Evolutionary conservation across 140 eudicot genomes (phyloP), one percentile per base, ranked within the genome.

Genomic region (Anethum foeniculum): DNA sequence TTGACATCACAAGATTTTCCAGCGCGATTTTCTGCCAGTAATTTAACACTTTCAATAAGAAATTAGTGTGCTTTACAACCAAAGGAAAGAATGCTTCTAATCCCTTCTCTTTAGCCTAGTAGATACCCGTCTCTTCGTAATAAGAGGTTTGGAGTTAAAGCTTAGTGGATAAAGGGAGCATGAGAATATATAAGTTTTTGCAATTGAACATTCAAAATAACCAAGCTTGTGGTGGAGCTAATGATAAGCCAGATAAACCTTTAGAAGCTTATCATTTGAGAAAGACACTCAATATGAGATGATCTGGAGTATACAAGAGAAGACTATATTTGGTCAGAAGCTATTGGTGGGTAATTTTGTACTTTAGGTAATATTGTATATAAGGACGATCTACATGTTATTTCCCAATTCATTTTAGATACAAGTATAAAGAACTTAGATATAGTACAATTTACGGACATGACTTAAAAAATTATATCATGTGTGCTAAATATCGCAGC

Each of bases 1-100:
- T 81, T 77, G 99, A 90, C 85, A 54, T 79, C 87, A 92, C 89
- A 80, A 95, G 87, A 72, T 91, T 97, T 86, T 87, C 99, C 93
- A 95, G 77, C 65, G 99, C 99, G 65, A 77, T 90, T 88, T 88
- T 86, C 99, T 95, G 97, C 85, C 84, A 87, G 80, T 16, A 71
- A 79, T 32, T 79, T 38, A 72, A 51, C 27, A 76, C 27, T 15
- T 51, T 32, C 16, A 19, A 49, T 54, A 1, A 48, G 67, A 76
- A 76, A 7, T 14, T 27, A 27, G 16, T 14, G 43, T 47, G 16
- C 79, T 43, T 44, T 46, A 43, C 34, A 49, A 13, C 32, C 49
- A 49, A 51, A 49, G 43, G 46, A 14, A 76, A 23, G 62, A 52
- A 75, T 52, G 27, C 41, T 75, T 44, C 9, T 47, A 51, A 41